Evolutionary conservation across 1,284 basidiomycete species (phyloP).

Genomic region (Neonothopanus nambi): DNA sequence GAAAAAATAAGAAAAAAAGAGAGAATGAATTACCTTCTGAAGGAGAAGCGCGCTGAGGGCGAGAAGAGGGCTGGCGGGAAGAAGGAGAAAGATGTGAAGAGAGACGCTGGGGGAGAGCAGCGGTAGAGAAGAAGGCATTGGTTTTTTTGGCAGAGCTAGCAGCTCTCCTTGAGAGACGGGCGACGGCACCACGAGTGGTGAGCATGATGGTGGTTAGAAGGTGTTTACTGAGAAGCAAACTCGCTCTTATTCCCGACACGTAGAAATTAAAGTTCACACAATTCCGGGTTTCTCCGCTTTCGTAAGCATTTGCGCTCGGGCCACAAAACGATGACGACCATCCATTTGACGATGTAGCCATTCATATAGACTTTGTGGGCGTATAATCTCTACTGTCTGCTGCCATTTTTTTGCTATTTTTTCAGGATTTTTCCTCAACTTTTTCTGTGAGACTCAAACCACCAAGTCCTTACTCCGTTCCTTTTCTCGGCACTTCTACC

Average conservation of each 20-base stretch:
- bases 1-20: conserved; percentile 19
- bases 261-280: conserved; percentile 45
- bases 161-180: conserved; percentile 81
- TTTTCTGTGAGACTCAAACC: too few relatives aligned
- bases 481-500: too few relatives aligned
- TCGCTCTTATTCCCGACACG: conserved; percentile 24
- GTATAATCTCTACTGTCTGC: too few relatives aligned
- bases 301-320: background rate
- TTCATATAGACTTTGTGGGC: too few relatives aligned
- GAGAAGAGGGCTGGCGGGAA: conserved; percentile 27
- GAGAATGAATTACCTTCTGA: conserved; percentile 40
- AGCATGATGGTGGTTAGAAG: conserved; percentile 54
- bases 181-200: conserved; percentile 75
- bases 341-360: too few relatives aligned
- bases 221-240: too few relatives aligned
- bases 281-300: background rate
- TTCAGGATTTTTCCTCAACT: too few relatives aligned
- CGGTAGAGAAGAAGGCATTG: conserved; percentile 76
- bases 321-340: too few relatives aligned
- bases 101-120: conserved; percentile 48
- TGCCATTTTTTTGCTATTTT: too few relatives aligned
- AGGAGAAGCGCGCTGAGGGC: conserved; percentile 45
- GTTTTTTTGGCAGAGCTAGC: conserved; percentile 71
- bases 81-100: conserved; percentile 34
- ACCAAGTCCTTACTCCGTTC: too few relatives aligned